Evolutionary conservation across 768 basidiomycete species (phyloP), one percentile per base, ranked within the genome.

Genomic region (Panellus pusillus): DNA sequence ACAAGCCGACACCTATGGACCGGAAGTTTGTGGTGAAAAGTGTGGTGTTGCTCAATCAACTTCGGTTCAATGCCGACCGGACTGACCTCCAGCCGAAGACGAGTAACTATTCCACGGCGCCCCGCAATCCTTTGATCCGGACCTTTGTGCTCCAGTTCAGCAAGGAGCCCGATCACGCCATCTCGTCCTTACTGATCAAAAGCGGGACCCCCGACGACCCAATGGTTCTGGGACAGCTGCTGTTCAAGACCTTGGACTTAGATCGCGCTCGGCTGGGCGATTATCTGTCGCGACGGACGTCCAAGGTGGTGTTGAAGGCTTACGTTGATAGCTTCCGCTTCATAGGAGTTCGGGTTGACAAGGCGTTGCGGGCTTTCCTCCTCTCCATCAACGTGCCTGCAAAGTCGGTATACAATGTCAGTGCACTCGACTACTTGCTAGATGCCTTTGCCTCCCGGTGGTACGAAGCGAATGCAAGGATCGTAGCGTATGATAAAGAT

Each of bases 291-390:
- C 79, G 81, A 63, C 80, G 84, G 62, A 76, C 86, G 29, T 88
- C 90, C 49, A 88, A 87, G 65, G 70, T 79, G 39, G 84, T 93
- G 29, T 75, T 98, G 40, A 87, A 87, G 63, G 82, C 89, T 13
- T 99, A 87, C 69, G 76, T 98, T 55, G 93, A 93, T 65, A 82
- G 81, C 54, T 98, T 98, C 70, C 86, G 91, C 27, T 93, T 97
- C 65, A 73, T 80, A 2, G 88, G 89, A 9, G 72, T 96, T 42
- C 77, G 91, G 58, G 82, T 98, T 54, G 94, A 98, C 73, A 86
- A 87, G 56, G 94, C 94, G 9, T 75, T 99, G 50, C 84, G 96
- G 48, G 81, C 87, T 44, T 98, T 98, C 75, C 73, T 98, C 54
- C 83, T 92, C 62, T 87, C 93, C 7, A 68, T 98, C 35, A 78